A percentile compares a stretch with the other conserved stretches of the same genome.
Evolutionary conservation across 2,329 filamentous ascomycete species (phyloP).

Genomic region (Colletotrichum gloeosporioides): DNA sequence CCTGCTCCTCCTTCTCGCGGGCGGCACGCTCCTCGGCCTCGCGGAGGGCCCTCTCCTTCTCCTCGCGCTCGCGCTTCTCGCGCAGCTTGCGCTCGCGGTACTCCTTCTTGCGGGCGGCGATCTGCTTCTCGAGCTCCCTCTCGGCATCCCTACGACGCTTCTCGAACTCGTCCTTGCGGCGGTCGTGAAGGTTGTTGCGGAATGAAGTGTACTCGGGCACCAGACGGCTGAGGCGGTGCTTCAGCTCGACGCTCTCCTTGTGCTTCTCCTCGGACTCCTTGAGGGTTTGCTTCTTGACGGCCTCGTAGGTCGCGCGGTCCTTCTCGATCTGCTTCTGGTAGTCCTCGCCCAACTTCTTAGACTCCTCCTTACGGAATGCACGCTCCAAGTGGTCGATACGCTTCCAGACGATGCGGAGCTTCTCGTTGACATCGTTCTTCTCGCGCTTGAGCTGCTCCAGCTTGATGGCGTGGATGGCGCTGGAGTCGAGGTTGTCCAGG

Average conservation of each 20-base stretch:
- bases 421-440: constrained; percentile 95
- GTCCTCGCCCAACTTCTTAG: constrained; percentile 87
- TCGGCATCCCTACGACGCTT: constrained; percentile 90
- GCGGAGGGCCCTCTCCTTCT: constrained; percentile 75
- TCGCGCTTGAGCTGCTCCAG: constrained; percentile 95
- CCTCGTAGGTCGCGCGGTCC: constrained; percentile 82
- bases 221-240: constrained; percentile 87
- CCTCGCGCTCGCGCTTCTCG: constrained; percentile 85
- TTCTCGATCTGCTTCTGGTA: constrained; percentile 82
- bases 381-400: constrained; percentile 96
- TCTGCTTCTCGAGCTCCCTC: constrained; percentile 91
- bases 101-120: constrained; percentile 86
- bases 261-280: constrained; percentile 86
- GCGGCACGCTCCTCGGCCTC: constrained; percentile 87
- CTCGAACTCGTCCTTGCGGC: constrained; percentile 94
- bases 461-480: constrained; percentile 92
- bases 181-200: constrained; percentile 80
- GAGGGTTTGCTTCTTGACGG: constrained; percentile 77
- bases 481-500: constrained; percentile 85
- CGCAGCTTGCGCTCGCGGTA: constrained; percentile 81
- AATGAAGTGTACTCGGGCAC: constrained; percentile 86
- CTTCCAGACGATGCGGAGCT: constrained; percentile 90
- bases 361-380: constrained; percentile 93
- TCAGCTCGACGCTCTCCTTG: constrained; percentile 89
- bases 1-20: constrained; percentile 86